A percentile compares a stretch with the other conserved stretches of the same genome.
These are phyloP conservation scores for Monosporascus sp. DNA, from an alignment of 2,329 filamentous ascomycete species.

Conservation along the genomic window DNA sequence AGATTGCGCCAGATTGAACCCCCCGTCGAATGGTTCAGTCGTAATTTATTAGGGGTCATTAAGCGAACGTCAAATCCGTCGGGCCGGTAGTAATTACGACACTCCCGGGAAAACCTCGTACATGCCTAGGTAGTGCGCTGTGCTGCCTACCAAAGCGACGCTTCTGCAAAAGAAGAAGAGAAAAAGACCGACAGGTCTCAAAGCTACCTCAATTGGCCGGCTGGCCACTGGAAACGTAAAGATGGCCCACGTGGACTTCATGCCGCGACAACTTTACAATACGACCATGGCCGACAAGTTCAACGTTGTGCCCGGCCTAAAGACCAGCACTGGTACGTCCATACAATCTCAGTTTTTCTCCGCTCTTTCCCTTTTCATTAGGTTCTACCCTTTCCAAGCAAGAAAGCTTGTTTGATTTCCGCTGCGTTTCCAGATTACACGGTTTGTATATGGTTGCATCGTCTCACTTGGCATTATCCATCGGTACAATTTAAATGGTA, in stretches of 20 bases:
- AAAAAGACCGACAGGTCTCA: not conserved
- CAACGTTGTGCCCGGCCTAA: conserved; percentile 51
- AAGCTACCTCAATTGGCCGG: conserved; percentile 4
- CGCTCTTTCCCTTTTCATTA: conserved; percentile 4
- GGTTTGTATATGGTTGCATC: not conserved
- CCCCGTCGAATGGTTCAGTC: not conserved
- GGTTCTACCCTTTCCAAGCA: conserved; percentile 5
- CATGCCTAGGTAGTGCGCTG: not conserved
- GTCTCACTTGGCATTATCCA: not conserved
- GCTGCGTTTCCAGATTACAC: not conserved
- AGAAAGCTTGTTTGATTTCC: not conserved
- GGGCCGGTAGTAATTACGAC: conserved; percentile 18
- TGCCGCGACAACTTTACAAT: conserved; percentile 5
- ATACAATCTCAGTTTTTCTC: conserved; percentile 7
- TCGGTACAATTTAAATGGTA: not conserved
- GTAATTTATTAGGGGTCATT: not conserved
- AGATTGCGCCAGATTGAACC: not conserved
- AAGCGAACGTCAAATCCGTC: conserved; percentile 10
- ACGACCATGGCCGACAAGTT: conserved; percentile 47
- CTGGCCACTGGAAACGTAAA: conserved; percentile 24
- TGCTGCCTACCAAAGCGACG: not conserved
- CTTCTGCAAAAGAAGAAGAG: not conserved
- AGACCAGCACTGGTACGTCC: conserved; percentile 54
- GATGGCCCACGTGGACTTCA: conserved; percentile 27
- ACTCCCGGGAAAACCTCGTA: conserved; percentile 1